These are phyloP conservation scores for Plasmodium gallinaceum DNA, from an alignment of 169 alveolate species.

Conservation along the genomic window DNA sequence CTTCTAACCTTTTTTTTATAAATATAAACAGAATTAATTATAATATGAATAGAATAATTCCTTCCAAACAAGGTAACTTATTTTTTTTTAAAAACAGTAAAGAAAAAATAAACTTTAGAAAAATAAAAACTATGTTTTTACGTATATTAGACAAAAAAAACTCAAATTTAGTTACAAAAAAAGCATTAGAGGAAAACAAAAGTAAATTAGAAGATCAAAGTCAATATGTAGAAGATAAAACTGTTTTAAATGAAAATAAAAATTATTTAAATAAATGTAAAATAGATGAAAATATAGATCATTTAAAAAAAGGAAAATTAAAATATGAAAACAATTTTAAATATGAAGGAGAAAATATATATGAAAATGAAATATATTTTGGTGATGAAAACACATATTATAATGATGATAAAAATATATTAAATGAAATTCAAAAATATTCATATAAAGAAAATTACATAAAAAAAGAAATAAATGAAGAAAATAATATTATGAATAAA, in stretches of 20 bases:
- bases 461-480: constrained; percentile 4
- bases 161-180: background rate
- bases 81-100: constrained; percentile 8
- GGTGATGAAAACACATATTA: constrained; percentile 46
- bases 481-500: background rate
- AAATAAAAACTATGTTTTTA: constrained; percentile 44
- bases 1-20: constrained; percentile 23
- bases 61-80: background rate
- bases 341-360: constrained; percentile 2
- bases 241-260: constrained; percentile 6
- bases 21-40: constrained; percentile 16
- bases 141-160: constrained; percentile 21
- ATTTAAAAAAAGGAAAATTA: background rate
- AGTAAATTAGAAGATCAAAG: background rate
- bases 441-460: background rate
- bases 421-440: background rate
- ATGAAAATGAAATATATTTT: constrained; percentile 28
- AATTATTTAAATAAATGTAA: background rate
- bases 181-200: background rate
- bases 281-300: constrained; percentile 2
- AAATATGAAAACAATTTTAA: background rate
- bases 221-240: background rate
- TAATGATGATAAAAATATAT: background rate
- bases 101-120: constrained; percentile 25
- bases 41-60: background rate